Percentiles rank a stretch among this genome's conserved stretches.
Evolutionary conservation across 73 alveolate genomes (phyloP).

Genomic region (Paramecium primaurelia): DNA sequence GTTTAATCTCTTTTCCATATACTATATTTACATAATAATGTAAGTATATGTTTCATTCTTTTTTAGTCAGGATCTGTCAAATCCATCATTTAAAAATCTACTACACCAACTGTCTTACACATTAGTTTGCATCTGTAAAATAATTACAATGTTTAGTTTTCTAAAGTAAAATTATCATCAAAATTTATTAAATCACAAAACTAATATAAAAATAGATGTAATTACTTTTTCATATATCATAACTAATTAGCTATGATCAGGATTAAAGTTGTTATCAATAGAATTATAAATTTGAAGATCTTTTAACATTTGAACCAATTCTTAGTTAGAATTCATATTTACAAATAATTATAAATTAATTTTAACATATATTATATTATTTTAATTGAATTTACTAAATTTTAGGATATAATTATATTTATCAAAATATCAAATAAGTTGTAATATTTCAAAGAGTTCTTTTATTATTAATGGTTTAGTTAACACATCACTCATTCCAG

Average conservation of each 20-base stretch:
- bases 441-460: neutral
- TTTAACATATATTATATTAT: neutral
- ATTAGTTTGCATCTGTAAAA: neutral
- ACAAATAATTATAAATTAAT: neutral
- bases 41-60: neutral
- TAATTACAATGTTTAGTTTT: neutral
- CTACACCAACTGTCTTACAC: neutral
- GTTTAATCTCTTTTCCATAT: neutral
- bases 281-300: neutral
- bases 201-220: neutral
- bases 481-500: conserved; percentile 23
- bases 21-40: neutral
- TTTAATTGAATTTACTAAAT: neutral
- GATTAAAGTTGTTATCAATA: neutral
- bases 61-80: conserved; percentile 5
- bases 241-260: neutral
- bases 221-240: neutral
- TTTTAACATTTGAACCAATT: neutral
- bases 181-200: neutral
- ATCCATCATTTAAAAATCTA: neutral
- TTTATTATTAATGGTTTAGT: neutral
- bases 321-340: neutral
- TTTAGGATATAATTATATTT: neutral
- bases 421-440: neutral
- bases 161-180: conserved; percentile 2